Conservation (phyloP, 139 green algal species). For the Micractinium sp. region DNA sequence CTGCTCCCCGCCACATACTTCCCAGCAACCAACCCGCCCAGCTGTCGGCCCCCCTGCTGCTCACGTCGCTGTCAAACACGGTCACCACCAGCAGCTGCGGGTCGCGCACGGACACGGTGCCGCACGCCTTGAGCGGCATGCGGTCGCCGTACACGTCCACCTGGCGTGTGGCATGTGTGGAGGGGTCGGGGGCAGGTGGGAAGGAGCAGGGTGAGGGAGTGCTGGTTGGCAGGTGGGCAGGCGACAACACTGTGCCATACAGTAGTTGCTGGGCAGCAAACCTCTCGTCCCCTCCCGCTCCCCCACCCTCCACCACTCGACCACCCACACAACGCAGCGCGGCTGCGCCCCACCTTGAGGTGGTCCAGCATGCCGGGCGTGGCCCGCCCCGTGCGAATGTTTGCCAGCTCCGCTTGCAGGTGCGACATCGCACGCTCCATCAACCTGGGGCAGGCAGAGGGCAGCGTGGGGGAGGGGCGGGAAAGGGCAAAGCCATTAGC, state of each 20-base stretch:
- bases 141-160: slow-evolving; percentile 65
- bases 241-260: no score
- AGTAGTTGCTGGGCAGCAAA: no score
- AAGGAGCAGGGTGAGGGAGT: no score
- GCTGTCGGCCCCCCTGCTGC: no score
- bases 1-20: no score
- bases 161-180: no score
- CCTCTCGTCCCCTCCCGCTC: no score
- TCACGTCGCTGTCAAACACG: slow-evolving; percentile 69
- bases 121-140: slow-evolving; percentile 67
- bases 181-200: no score
- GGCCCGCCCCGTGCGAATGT: slow-evolving; percentile 72
- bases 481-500: background rate
- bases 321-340: no score
- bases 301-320: no score
- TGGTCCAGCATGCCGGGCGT: slow-evolving; percentile 81
- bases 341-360: slow-evolving; percentile 47
- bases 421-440: slow-evolving; percentile 67
- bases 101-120: slow-evolving; percentile 70
- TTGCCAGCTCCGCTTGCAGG: slow-evolving; percentile 67
- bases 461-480: background rate
- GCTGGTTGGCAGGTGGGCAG: no score
- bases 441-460: background rate
- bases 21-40: no score
- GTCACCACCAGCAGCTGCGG: slow-evolving; percentile 73